These are phyloP conservation scores for Penicillium odoratum DNA, from an alignment of 495 filamentous ascomycete genomes.

Conservation along the genomic window DNA sequence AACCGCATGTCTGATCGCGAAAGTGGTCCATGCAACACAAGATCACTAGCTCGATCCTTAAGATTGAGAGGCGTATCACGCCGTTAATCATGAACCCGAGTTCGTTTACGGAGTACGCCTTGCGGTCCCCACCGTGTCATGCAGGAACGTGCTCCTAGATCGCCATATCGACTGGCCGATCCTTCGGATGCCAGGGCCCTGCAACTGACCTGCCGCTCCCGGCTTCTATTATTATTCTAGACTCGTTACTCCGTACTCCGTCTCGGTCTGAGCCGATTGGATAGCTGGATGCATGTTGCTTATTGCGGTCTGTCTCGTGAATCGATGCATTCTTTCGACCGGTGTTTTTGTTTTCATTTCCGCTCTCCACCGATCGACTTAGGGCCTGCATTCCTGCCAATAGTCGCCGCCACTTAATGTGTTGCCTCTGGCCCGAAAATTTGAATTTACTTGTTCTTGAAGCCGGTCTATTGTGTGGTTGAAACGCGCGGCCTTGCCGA, in stretches of 20 bases:
- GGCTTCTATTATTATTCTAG: not conserved
- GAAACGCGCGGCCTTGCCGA: too few relatives aligned
- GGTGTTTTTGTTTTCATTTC: not conserved
- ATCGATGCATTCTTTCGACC: not conserved
- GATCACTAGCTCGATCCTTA: not conserved
- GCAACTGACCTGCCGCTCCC: not conserved
- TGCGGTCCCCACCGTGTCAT: not conserved
- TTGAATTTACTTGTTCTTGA: too few relatives aligned
- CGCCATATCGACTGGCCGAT: slow-evolving; percentile 8
- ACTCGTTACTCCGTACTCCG: not conserved
- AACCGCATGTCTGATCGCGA: not conserved
- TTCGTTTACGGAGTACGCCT: not conserved
- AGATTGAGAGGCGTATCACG: not conserved
- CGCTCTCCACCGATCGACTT: not conserved
- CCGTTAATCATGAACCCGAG: not conserved
- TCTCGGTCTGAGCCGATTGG: not conserved
- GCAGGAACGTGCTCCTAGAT: slow-evolving; percentile 11
- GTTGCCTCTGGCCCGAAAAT: not conserved
- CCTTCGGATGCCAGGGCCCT: not conserved
- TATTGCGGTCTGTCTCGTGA: not conserved
- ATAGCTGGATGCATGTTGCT: not conserved
- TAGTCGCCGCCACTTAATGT: not conserved
- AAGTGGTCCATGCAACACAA: not conserved
- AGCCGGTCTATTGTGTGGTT: too few relatives aligned
- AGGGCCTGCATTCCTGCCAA: not conserved